Percentiles rank a stretch among this genome's conserved stretches.
Evolutionary conservation across 1,284 basidiomycete genomes (phyloP).

Genomic region (Golubevia sp.): DNA sequence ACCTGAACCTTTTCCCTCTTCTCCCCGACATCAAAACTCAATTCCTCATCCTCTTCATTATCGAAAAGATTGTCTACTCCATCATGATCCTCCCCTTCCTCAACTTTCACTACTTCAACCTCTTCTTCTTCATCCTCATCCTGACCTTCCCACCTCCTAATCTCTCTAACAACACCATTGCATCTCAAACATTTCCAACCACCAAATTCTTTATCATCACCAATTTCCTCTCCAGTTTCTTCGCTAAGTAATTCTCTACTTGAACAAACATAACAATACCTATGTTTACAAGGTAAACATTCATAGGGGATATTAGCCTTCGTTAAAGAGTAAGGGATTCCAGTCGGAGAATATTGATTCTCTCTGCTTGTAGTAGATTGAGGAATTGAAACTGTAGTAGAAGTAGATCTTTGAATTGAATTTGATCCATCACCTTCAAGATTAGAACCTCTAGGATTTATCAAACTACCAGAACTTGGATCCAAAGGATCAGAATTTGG

Average conservation of each 20-base stretch:
- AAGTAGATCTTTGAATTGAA: slow-evolving; percentile 7
- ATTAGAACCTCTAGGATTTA: slow-evolving; percentile 4
- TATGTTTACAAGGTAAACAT: slow-evolving; percentile 42
- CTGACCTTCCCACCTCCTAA: slow-evolving; percentile 6
- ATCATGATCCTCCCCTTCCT: background rate
- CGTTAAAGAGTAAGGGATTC: slow-evolving; percentile 46
- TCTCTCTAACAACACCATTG: slow-evolving; percentile 15
- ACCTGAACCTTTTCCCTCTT: no score
- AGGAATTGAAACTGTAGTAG: no score
- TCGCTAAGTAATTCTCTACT: slow-evolving; percentile 44
- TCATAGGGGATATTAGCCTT: slow-evolving; percentile 43
- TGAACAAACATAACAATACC: slow-evolving; percentile 59
- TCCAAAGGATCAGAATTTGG: slow-evolving; percentile 46
- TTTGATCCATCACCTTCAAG: background rate
- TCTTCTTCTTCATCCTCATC: slow-evolving; percentile 1
- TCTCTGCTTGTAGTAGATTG: no score
- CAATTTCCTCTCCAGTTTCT: slow-evolving; percentile 48
- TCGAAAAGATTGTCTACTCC: background rate
- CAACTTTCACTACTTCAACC: background rate
- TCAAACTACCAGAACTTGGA: slow-evolving; percentile 11
- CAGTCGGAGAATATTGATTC: slow-evolving; percentile 25
- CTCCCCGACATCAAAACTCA: slow-evolving; percentile 1
- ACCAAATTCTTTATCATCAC: slow-evolving; percentile 20
- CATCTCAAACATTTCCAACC: slow-evolving; percentile 59
- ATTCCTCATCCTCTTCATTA: slow-evolving; percentile 7